Conservation (phyloP, 2,329 filamentous ascomycete species). For the Ciborinia camelliae region DNA sequence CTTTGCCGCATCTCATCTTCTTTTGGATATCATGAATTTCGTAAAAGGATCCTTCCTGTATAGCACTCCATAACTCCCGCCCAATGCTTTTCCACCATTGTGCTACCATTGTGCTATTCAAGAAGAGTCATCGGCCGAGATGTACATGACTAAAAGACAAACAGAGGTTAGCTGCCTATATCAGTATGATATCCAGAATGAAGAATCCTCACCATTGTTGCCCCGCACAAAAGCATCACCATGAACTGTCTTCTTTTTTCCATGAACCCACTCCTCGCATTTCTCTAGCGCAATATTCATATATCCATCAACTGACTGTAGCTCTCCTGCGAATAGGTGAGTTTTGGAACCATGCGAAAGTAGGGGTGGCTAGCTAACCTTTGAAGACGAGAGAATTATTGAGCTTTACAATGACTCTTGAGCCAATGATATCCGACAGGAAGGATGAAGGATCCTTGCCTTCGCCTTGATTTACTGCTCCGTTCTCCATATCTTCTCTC, state of each 20-base stretch:
- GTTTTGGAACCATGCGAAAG: constrained; percentile 22
- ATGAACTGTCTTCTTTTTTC: constrained; percentile 75
- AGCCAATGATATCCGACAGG: constrained; percentile 89
- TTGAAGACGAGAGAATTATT: constrained; percentile 99
- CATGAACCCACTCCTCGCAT: constrained; percentile 87
- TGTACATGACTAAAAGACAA: constrained; percentile 36
- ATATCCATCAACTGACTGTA: constrained; percentile 96
- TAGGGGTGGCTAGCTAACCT: constrained; percentile 53
- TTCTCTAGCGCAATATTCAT: constrained; percentile 99
- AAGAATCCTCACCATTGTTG: constrained; percentile 71
- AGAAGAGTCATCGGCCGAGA: constrained; percentile 34
- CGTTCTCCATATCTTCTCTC: constrained; percentile 66
- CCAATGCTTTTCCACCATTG: constrained; percentile 16
- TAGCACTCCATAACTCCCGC: constrained; percentile 20
- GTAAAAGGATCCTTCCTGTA: constrained; percentile 17
- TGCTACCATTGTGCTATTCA: constrained; percentile 12
- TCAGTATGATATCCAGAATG: not conserved
- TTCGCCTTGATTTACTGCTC: constrained; percentile 55
- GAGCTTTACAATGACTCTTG: constrained; percentile 91
- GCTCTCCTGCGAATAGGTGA: constrained; percentile 60
- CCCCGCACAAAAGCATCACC: constrained; percentile 94
- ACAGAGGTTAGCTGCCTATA: constrained; percentile 8
- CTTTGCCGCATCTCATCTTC: not conserved
- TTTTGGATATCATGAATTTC: constrained; percentile 26
- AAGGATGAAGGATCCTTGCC: constrained; percentile 93